Percentiles rank a stretch among this genome's conserved stretches.
Evolutionary conservation across 1,284 basidiomycete species (phyloP).

Genomic region (Bondarzewia mesenterica): DNA sequence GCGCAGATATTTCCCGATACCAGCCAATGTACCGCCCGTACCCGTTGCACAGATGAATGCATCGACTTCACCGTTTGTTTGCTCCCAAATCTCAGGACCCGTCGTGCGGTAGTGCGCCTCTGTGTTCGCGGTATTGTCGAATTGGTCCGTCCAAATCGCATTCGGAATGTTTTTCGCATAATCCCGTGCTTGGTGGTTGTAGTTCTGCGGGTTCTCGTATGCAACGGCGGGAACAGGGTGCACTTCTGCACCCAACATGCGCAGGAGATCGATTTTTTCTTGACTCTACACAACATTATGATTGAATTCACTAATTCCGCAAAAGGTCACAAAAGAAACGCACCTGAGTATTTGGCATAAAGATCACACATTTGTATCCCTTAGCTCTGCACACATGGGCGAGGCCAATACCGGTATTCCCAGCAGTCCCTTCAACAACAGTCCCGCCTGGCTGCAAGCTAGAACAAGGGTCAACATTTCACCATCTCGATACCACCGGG

Average conservation of each 20-base stretch:
- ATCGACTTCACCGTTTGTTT: slow-evolving; percentile 76
- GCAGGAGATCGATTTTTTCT: slow-evolving; percentile 96
- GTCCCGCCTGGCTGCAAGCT: slow-evolving; percentile 90
- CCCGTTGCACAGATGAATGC: slow-evolving; percentile 93
- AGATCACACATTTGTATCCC: slow-evolving; percentile 99
- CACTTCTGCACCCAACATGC: slow-evolving; percentile 96
- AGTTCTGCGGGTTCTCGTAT: slow-evolving; percentile 94
- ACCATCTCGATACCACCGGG: background rate
- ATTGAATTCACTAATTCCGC: background rate
- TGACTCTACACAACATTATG: slow-evolving; percentile 53
- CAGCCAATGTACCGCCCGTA: slow-evolving; percentile 93
- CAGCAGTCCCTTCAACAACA: slow-evolving; percentile 96
- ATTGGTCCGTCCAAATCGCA: slow-evolving; percentile 99
- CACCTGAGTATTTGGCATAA: slow-evolving; percentile 96
- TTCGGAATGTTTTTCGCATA: slow-evolving; percentile 82
- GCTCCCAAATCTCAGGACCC: slow-evolving; percentile 96
- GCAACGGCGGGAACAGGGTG: slow-evolving; percentile 94
- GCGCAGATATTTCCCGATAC: slow-evolving; percentile 79
- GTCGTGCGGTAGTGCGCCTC: slow-evolving; percentile 85
- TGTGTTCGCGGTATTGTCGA: slow-evolving; percentile 92
- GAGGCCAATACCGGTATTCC: slow-evolving; percentile 97
- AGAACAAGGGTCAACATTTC: background rate
- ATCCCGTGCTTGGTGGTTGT: slow-evolving; percentile 96
- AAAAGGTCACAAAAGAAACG: slow-evolving; percentile 6
- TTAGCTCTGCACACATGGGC: slow-evolving; percentile 90